Evolutionary conservation across 148 eudicot genomes (phyloP).

Genomic region (Chenopodium quinoa): DNA sequence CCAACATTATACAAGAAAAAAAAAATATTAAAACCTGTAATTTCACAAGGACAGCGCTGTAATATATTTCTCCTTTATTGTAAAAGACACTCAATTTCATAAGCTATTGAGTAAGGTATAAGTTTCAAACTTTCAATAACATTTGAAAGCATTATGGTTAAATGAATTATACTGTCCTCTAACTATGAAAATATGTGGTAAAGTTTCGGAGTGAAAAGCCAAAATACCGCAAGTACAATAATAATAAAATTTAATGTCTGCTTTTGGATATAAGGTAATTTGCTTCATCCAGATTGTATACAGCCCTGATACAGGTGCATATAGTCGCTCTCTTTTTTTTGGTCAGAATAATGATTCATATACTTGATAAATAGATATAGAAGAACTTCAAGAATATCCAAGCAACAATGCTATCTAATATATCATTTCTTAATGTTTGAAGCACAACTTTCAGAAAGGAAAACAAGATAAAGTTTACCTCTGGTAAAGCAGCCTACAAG

Average conservation of each 20-base stretch:
- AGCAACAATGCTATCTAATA: not conserved
- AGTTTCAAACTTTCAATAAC: not conserved
- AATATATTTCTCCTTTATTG: not conserved
- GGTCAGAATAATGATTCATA: not conserved
- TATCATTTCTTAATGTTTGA: not conserved
- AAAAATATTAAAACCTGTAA: not conserved
- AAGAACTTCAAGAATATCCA: not conserved
- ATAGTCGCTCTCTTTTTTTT: no score
- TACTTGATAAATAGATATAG: not conserved
- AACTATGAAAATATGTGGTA: not conserved
- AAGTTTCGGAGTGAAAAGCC: not conserved
- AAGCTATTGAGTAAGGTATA: not conserved
- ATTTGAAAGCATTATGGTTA: not conserved
- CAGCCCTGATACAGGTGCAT: no score
- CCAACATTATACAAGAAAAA: no score
- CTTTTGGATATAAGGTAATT: not conserved
- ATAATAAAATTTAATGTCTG: not conserved
- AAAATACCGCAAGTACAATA: not conserved
- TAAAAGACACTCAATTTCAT: not conserved
- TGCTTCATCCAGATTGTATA: not conserved
- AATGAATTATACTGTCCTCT: not conserved
- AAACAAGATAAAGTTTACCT: conserved; percentile 22
- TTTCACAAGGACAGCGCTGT: not conserved
- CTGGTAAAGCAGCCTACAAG: conserved; percentile 10
- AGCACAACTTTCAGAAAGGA: not conserved